phyloP scores from a whole-genome alignment of 805 yeast genomes.

The Suhomyces prunicola region DNA sequence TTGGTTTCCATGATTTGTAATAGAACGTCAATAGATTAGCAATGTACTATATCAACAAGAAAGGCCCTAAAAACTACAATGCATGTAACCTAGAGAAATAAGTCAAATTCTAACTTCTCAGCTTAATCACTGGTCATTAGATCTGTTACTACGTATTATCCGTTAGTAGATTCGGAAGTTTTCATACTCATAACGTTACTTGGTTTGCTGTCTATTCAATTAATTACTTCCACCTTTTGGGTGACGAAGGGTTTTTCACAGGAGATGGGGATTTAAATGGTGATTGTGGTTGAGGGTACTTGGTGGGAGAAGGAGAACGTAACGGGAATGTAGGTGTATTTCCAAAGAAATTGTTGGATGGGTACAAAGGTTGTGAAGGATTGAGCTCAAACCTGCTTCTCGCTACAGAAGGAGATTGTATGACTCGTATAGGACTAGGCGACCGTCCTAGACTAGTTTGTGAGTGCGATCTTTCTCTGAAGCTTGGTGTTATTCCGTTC shows the following conservation, averaged over 20 bases:
- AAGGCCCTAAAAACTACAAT: background rate
- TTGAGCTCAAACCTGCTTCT: background rate
- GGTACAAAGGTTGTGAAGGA: background rate
- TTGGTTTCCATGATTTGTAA: conserved; percentile 44
- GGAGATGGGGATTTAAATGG: conserved; percentile 8
- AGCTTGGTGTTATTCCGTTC: background rate
- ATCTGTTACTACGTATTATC: too few relatives aligned
- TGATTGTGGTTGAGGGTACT: background rate
- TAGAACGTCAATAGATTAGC: background rate
- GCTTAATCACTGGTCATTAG: too few relatives aligned
- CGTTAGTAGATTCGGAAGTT: background rate
- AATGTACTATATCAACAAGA: too few relatives aligned
- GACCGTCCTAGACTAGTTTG: conserved; percentile 2
- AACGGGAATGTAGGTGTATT: conserved; percentile 1
- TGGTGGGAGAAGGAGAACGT: conserved; percentile 6
- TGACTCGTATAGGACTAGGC: background rate
- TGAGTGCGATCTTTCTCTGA: conserved; percentile 2
- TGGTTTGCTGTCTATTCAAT: background rate
- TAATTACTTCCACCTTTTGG: background rate
- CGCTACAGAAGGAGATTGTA: background rate
- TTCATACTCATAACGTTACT: background rate
- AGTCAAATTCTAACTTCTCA: too few relatives aligned
- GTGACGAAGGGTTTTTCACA: conserved; percentile 4
- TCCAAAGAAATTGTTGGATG: background rate
- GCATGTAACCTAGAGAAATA: too few relatives aligned